Evolutionary conservation across 169 alveolate species (phyloP), one percentile per base, ranked within the genome.

Genomic region (Cryptosporidium sp.): DNA sequence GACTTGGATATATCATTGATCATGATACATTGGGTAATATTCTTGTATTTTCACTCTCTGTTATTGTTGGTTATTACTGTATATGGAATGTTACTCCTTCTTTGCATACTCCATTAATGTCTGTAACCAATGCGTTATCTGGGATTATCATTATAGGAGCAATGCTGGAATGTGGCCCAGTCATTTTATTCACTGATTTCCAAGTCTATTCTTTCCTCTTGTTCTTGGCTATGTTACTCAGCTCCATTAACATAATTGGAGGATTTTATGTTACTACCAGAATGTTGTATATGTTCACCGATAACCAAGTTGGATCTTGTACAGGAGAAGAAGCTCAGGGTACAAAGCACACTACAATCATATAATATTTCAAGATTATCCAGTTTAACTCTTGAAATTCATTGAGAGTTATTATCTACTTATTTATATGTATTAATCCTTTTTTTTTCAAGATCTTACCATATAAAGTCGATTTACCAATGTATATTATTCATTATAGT

Each of bases 41-140:
- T 26, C 68, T 92, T 23, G 75, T 80, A 23, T 95, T 94, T 70
- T 93, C 94, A 70, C 89, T 95, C 42, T 94, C 97, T 33, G 93
- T 94, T n/a, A 93, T 94, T n/a, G 95, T 93, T 75, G 97, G 97
- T 23, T 95, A 95, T 73, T 89, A 93, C 85, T 94, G 94, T 45
- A 94, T 95, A 52, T 95, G 97, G 98, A 94, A 96, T 29, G 97
- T 96, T 35, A 93, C 97, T n/a, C 98, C 98, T 10, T 96, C 98
- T 3, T 60, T 96, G 39, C 98, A 96, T 75, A 94, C 98, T 6
- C 98, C 98, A 23, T 84, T 96, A 61, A 96, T 96, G 97, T 95
- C 97, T 53, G 97, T 95, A 61, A 96, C 98, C 68, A 96, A 96
- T 84, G 98, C 98, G 37, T 91, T 94, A 70, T 95, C 97, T 45